Conservation (phyloP, 2,329 filamentous ascomycete species). For the Ophiostoma piceae region DNA sequence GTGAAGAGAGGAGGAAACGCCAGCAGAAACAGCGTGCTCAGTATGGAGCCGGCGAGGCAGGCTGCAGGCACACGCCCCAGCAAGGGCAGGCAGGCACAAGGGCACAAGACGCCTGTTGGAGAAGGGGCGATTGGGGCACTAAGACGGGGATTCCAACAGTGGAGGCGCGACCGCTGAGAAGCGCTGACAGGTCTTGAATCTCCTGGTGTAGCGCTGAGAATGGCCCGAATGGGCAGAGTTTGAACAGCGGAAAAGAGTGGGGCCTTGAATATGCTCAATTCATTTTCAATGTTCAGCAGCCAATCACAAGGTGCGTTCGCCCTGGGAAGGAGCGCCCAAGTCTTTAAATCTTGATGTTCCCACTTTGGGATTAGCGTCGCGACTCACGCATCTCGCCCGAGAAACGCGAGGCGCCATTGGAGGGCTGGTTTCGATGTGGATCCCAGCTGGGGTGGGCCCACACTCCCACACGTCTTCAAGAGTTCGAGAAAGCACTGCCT, state of each 20-base stretch:
- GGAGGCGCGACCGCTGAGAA: not conserved
- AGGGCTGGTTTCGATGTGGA: not conserved
- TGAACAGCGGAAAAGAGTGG: not conserved
- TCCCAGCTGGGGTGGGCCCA: not conserved
- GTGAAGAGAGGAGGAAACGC: not conserved
- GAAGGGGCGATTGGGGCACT: constrained; percentile 1
- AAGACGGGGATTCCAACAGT: not conserved
- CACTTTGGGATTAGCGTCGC: not conserved
- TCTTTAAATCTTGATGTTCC: not conserved
- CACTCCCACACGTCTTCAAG: not conserved
- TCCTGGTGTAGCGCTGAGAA: not conserved
- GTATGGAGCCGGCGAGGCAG: too few relatives aligned
- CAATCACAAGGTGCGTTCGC: not conserved
- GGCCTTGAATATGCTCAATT: not conserved
- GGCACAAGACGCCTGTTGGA: not conserved
- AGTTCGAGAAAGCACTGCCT: not conserved
- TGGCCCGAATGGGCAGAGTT: not conserved
- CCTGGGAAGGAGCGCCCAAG: not conserved
- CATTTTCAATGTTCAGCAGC: constrained; percentile 1
- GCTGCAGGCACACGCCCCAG: too few relatives aligned
- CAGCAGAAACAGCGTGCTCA: not conserved
- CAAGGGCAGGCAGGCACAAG: not conserved
- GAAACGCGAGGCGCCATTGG: constrained; percentile 2
- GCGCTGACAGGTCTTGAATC: not conserved
- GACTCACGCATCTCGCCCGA: constrained; percentile 10